phyloP scores from a whole-genome alignment of 805 yeast species.

The Millerozyma acaciae region DNA sequence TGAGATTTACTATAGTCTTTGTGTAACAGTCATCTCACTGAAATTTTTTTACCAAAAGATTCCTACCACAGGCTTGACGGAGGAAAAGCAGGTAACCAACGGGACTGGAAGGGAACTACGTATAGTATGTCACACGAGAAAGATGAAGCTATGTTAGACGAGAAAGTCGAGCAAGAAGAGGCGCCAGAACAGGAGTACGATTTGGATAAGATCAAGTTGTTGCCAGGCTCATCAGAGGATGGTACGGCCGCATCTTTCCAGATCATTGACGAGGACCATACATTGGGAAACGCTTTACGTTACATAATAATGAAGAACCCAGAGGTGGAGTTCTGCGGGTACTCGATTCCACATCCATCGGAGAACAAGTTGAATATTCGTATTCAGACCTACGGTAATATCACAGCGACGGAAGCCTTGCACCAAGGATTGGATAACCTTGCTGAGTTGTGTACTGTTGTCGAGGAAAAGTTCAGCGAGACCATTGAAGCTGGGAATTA shows the following conservation, averaged over 20 bases:
- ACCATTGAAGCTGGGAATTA: conserved; percentile 57
- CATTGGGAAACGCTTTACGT: conserved; percentile 89
- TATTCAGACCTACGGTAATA: conserved; percentile 85
- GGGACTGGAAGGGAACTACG: conserved; percentile 23
- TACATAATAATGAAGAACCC: conserved; percentile 96
- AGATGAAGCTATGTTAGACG: conserved; percentile 18
- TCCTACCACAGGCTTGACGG: neutral
- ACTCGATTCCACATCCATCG: conserved; percentile 97
- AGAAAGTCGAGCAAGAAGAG: conserved; percentile 30
- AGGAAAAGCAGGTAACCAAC: neutral
- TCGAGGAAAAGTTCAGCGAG: conserved; percentile 75
- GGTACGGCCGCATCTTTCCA: conserved; percentile 95
- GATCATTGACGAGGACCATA: conserved; percentile 90
- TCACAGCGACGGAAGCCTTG: conserved; percentile 88
- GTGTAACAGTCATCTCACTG: neutral
- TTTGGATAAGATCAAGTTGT: conserved; percentile 55
- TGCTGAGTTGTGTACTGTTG: conserved; percentile 73
- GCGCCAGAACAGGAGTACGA: conserved; percentile 48
- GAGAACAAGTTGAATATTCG: conserved; percentile 85
- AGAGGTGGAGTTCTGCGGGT: conserved; percentile 97
- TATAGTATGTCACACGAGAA: no score
- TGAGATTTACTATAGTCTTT: conserved; percentile 1
- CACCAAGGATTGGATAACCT: conserved; percentile 88
- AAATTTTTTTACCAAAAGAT: neutral
- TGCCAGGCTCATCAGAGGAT: conserved; percentile 89